Evolutionary conservation across 495 filamentous ascomycete species (phyloP).

Genomic region (Bacidia rubella): DNA sequence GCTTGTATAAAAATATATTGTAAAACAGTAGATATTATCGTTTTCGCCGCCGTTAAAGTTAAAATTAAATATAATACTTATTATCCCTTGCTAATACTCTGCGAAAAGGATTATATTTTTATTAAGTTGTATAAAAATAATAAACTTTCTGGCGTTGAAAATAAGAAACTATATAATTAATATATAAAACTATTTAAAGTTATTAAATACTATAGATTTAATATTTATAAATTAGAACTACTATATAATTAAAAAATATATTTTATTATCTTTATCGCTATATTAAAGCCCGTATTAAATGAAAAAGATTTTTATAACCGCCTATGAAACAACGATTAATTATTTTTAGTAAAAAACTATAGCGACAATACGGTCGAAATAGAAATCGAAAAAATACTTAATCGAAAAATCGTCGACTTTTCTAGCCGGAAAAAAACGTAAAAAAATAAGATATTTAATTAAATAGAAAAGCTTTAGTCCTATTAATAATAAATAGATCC

Average conservation of each 20-base stretch:
- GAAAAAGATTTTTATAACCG: neutral
- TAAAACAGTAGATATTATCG: neutral
- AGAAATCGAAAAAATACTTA: neutral
- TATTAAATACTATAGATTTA: neutral
- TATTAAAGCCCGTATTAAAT: neutral
- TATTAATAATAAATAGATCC: neutral
- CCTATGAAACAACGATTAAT: neutral
- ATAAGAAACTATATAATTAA: neutral
- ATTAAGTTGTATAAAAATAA: neutral
- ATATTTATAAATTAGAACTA: neutral
- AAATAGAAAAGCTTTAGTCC: neutral
- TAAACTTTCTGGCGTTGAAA: neutral
- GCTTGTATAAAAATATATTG: neutral
- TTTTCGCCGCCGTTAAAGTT: neutral
- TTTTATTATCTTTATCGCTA: neutral
- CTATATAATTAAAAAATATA: neutral
- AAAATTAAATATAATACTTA: conserved; percentile 1
- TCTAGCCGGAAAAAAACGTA: neutral
- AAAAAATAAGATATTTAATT: neutral
- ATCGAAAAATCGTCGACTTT: neutral
- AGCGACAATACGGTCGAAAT: neutral
- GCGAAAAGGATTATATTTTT: neutral
- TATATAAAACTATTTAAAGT: neutral
- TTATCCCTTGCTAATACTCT: neutral
- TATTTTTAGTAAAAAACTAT: neutral